Conservation (phyloP, 202 grass and related monocot genomes). For the Setaria italica region DNA sequence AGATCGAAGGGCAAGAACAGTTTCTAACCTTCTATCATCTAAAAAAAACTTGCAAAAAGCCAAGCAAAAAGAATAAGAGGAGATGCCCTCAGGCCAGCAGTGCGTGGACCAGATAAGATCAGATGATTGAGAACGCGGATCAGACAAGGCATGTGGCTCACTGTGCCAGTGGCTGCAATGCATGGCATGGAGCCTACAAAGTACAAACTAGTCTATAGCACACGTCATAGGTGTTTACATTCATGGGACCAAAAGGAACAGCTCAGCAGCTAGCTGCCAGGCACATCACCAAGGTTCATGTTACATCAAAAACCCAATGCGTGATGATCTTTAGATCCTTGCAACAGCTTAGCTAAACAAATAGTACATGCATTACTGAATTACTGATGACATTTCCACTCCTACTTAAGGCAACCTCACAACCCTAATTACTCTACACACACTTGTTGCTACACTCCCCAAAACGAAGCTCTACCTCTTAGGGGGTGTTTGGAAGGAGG, state of each 20-base stretch:
- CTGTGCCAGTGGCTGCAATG: not conserved
- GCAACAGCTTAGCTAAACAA: not conserved
- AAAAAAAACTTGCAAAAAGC: not conserved
- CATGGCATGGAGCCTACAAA: conserved; percentile 1
- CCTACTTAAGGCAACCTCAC: not conserved
- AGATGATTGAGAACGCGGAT: not conserved
- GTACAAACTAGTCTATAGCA: not conserved
- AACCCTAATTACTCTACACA: not conserved
- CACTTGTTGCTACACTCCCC: not conserved
- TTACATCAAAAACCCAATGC: not conserved
- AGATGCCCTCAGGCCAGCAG: not conserved
- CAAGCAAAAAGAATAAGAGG: not conserved
- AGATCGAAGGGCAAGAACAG: too few relatives aligned
- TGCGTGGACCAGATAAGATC: conserved; percentile 9
- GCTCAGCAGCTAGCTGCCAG: not conserved
- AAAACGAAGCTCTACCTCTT: not conserved
- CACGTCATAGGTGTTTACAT: conserved; percentile 12
- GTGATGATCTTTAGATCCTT: not conserved
- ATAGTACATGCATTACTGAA: too few relatives aligned
- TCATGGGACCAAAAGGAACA: not conserved
- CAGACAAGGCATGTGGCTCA: conserved; percentile 16
- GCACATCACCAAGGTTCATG: not conserved
- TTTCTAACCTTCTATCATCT: not conserved
- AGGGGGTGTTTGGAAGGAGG: too few relatives aligned
- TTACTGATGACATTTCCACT: not conserved